These are phyloP conservation scores for Aureobasidium sp. DNA, from an alignment of 2,329 filamentous ascomycete genomes.

Conservation along the genomic window DNA sequence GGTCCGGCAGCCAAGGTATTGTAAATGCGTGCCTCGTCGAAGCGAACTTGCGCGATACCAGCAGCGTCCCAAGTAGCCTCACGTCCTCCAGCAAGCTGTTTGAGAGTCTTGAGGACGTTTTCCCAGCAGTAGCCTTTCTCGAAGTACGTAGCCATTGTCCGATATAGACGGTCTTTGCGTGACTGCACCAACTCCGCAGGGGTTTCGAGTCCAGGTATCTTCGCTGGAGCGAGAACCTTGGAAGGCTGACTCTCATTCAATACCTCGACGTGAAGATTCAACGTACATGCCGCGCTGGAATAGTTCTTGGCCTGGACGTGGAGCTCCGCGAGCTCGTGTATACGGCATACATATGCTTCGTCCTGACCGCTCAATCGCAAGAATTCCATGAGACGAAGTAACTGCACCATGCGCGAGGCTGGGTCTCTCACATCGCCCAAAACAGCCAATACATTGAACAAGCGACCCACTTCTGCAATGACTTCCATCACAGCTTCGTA, in stretches of 20 bases:
- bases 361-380: conserved; percentile 94
- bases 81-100: conserved; percentile 62
- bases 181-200: conserved; percentile 83
- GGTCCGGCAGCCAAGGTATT: conserved; percentile 60
- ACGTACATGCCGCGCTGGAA: conserved; percentile 79
- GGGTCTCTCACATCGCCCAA: conserved; percentile 60
- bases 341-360: conserved; percentile 92
- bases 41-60: conserved; percentile 76
- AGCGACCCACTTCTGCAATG: conserved; percentile 77
- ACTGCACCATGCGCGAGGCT: conserved; percentile 76
- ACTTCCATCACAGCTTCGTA: conserved; percentile 69
- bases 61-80: conserved; percentile 62
- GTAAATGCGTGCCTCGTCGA: conserved; percentile 81
- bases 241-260: conserved; percentile 51
- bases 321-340: conserved; percentile 77
- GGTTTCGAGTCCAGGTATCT: conserved; percentile 58
- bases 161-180: conserved; percentile 84
- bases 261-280: conserved; percentile 83
- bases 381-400: conserved; percentile 88
- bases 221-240: not conserved
- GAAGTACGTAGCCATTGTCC: conserved; percentile 89
- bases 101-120: conserved; percentile 77
- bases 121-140: conserved; percentile 94
- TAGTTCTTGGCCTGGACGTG: conserved; percentile 70
- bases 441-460: conserved; percentile 83